Evolutionary conservation across 768 basidiomycete species (phyloP).

Genomic region (Russula sp.): DNA sequence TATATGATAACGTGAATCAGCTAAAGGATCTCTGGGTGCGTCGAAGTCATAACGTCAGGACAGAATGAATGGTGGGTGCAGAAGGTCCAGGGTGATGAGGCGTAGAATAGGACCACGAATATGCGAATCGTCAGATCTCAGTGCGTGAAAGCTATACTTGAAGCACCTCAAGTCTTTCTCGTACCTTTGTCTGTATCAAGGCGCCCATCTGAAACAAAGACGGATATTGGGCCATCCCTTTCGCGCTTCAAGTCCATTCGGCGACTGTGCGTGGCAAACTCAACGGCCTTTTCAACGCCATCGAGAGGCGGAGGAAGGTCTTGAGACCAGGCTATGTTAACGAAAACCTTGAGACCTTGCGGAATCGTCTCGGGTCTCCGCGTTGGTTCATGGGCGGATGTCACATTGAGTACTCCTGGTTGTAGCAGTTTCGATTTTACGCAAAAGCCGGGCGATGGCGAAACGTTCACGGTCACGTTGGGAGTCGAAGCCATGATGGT

Average conservation of each 20-base stretch:
- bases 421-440: constrained; percentile 49
- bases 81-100: not conserved
- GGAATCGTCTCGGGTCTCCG: constrained; percentile 33
- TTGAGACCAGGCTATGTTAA: constrained; percentile 66
- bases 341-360: constrained; percentile 55
- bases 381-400: constrained; percentile 26
- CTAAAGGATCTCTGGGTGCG: not conserved
- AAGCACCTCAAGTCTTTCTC: not conserved
- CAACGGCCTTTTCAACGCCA: constrained; percentile 50
- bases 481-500: constrained; percentile 5
- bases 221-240: constrained; percentile 54
- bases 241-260: constrained; percentile 31
- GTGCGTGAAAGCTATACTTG: not conserved
- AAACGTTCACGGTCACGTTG: constrained; percentile 8
- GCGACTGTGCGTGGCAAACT: constrained; percentile 45
- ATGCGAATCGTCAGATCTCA: not conserved
- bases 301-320: constrained; percentile 63
- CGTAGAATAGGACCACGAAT: not conserved
- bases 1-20: constrained; percentile 26
- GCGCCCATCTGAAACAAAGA: constrained; percentile 58
- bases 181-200: constrained; percentile 65
- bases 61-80: not conserved
- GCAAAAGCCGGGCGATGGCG: constrained; percentile 62
- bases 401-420: constrained; percentile 30
- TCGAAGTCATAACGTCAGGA: not conserved